Evolutionary conservation across 345 rosid genomes (phyloP).

Genomic region (Odontarrhena argentea): DNA sequence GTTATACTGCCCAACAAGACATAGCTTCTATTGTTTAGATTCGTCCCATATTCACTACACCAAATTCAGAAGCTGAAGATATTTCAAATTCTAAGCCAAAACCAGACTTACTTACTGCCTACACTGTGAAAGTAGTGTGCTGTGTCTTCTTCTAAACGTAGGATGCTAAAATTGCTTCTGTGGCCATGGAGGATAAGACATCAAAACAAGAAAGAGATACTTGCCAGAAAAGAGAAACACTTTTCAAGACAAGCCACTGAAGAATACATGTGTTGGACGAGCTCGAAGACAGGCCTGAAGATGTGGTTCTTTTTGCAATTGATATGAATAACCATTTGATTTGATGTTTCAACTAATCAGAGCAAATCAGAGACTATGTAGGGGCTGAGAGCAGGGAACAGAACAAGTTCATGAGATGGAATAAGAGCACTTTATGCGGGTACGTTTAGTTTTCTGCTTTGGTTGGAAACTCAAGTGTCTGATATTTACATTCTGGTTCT

Average conservation of each 20-base stretch:
- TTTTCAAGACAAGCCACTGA: slow-evolving; percentile 54
- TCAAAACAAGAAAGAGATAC: slow-evolving; percentile 72
- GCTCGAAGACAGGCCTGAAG: slow-evolving; percentile 82
- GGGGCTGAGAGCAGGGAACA: slow-evolving; percentile 78
- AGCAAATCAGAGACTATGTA: slow-evolving; percentile 61
- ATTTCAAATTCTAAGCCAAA: slow-evolving; percentile 73
- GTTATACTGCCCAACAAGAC: not conserved
- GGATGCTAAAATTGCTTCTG: slow-evolving; percentile 74
- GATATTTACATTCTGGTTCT: not conserved
- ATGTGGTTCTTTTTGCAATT: slow-evolving; percentile 47
- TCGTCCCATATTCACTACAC: slow-evolving; percentile 91
- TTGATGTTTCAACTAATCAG: slow-evolving; percentile 23
- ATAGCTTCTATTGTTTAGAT: slow-evolving; percentile 49
- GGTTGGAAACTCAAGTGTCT: not conserved
- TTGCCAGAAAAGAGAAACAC: slow-evolving; percentile 69
- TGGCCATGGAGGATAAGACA: slow-evolving; percentile 73
- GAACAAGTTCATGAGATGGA: slow-evolving; percentile 55
- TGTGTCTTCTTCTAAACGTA: slow-evolving; percentile 37
- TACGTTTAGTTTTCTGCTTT: slow-evolving; percentile 37
- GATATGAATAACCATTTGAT: slow-evolving; percentile 1
- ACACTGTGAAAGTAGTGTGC: slow-evolving; percentile 2
- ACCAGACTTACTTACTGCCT: slow-evolving; percentile 66
- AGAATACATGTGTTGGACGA: slow-evolving; percentile 73
- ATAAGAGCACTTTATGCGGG: slow-evolving; percentile 89
- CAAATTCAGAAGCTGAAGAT: slow-evolving; percentile 88